Base-by-base conservation (phyloP, 1,139 yeast species). In the Pneumocystis canis region DNA sequence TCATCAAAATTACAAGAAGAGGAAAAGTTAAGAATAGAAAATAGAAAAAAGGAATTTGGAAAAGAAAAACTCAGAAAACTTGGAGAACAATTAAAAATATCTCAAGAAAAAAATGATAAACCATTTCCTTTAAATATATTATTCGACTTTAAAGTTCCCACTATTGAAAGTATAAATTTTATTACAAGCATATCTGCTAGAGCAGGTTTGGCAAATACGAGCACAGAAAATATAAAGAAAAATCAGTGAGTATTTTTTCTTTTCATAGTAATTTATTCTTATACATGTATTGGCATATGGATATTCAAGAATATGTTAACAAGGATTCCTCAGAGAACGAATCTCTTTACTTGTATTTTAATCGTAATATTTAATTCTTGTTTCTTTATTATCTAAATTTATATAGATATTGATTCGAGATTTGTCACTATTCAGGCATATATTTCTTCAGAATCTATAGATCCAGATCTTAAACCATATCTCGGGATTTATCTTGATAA, bases 381-480 rank as follows among this genome's bases (percentile, higher is more conserved):
- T 20, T 30, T 57, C n/a, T 18, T 3, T 57, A 20, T 35, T 11
- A 11, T 20, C 16, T 39, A 57, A 57, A 11, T 57, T 5, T 80
- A 87, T 69, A 97, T 92, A 73, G 82, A 85, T 66, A 86, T 82
- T 71, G 80, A 83, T 63, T 87, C 97, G 1, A 84, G 87, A 70
- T 92, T 92, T 72, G 82, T 88, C 31, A 83, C 87, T n/a, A 78
- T 89, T 30, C 81, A 83, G 66, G 72, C 89, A 41, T 75, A 86
- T 41, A 73, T 87, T 70, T 83, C 94, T 1, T 81, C 95, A 0
- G 76, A 80, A 7, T 77, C 74, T n/a, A 77, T 89, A 3, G 83
- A 84, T 40, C 78, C 80, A 53, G 73, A 76, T 1, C 75, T 85
- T 33, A 76, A 89, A 62, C 85, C 89, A 7, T 85, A 86, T 66